Evolutionary conservation across 2,329 filamentous ascomycete genomes (phyloP).

Genomic region (Drechslerella coelobrocha): DNA sequence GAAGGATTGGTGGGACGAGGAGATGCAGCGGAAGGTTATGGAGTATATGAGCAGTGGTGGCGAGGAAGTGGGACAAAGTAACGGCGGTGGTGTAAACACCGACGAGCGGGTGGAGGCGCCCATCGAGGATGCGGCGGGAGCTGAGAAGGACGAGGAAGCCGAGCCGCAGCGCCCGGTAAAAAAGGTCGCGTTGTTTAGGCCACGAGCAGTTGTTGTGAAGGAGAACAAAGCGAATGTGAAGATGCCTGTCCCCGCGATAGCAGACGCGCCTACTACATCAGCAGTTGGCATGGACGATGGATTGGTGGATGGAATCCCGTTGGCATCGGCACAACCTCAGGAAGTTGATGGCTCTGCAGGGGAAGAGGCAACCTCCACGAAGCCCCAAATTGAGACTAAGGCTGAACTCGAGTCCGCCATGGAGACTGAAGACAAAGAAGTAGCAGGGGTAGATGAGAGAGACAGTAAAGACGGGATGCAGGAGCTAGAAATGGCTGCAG

Average conservation of each 20-base stretch:
- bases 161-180: conserved; percentile 18
- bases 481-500: background rate
- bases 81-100: conserved; percentile 23
- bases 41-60: conserved; percentile 39
- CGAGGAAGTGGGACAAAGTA: conserved; percentile 1
- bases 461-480: background rate
- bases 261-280: conserved; percentile 33
- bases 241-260: conserved; percentile 21
- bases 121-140: background rate
- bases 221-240: background rate
- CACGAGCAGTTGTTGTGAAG: conserved; percentile 15
- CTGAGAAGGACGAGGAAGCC: conserved; percentile 17
- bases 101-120: conserved; percentile 10
- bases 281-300: conserved; percentile 2
- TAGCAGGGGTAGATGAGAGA: background rate
- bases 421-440: no score
- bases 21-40: conserved; percentile 26
- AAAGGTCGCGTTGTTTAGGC: conserved; percentile 39
- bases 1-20: conserved; percentile 20
- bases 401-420: background rate
- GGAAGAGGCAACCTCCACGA: no score
- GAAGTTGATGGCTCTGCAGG: no score
- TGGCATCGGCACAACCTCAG: conserved; percentile 1
- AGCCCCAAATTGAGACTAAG: background rate
- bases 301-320: conserved; percentile 7